Evolutionary conservation across 2,329 filamentous ascomycete genomes (phyloP).

Genomic region (Diplocarpon mali): DNA sequence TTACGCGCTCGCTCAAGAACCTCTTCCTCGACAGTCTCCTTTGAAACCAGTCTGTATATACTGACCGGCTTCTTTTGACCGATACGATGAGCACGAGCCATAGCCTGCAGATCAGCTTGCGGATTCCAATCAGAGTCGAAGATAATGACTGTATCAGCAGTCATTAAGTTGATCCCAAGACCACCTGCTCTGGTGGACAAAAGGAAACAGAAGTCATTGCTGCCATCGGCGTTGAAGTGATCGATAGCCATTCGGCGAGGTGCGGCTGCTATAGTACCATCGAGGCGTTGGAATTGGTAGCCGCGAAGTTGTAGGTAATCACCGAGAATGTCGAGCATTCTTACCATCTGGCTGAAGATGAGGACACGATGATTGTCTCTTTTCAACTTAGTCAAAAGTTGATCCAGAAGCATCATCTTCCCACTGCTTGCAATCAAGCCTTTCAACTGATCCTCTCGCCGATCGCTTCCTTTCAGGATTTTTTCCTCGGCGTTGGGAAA

Average conservation of each 20-base stretch:
- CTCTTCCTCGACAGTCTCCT: conserved; percentile 97
- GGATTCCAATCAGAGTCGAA: conserved; percentile 99
- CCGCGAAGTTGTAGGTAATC: conserved; percentile 88
- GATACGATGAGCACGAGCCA: conserved; percentile 96
- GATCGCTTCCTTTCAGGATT: conserved; percentile 67
- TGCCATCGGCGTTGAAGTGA: conserved; percentile 95
- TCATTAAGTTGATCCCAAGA: conserved; percentile 98
- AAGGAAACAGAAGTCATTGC: conserved; percentile 92
- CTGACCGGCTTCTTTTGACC: conserved; percentile 94
- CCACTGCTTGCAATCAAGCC: conserved; percentile 93
- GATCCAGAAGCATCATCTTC: conserved; percentile 98
- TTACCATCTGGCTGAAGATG: conserved; percentile 99
- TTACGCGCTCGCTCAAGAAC: conserved; percentile 92
- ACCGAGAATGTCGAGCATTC: conserved; percentile 91
- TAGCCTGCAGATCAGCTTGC: conserved; percentile 93
- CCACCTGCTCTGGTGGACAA: conserved; percentile 92
- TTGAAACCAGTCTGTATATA: conserved; percentile 91
- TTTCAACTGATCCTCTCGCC: conserved; percentile 83
- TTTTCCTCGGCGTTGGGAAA: conserved; percentile 89
- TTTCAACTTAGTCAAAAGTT: conserved; percentile 86
- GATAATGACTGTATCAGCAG: conserved; percentile 91
- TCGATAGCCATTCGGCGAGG: conserved; percentile 90
- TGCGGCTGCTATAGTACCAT: conserved; percentile 85
- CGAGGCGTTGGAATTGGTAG: conserved; percentile 90
- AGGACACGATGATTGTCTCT: conserved; percentile 90